phyloP scores from a whole-genome alignment of 192 early-diverging fungal genomes.

The Paraglomus brasilianum region DNA sequence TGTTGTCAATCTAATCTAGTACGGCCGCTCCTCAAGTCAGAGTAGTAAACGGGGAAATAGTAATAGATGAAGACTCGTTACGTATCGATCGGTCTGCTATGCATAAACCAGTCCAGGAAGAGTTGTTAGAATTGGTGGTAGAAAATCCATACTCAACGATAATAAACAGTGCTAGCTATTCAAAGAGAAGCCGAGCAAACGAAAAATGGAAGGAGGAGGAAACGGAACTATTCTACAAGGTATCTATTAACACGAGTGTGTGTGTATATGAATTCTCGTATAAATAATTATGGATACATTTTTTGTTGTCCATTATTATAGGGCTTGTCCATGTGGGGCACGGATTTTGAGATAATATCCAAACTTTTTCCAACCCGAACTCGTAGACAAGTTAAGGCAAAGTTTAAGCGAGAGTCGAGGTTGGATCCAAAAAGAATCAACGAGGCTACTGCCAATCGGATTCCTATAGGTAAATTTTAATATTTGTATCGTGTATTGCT shows the following conservation, averaged over 20 bases:
- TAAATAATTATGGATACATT: not conserved
- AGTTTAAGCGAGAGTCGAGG: constrained; percentile 45
- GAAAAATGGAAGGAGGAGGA: constrained; percentile 43
- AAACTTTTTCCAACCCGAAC: constrained; percentile 35
- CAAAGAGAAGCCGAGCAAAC: constrained; percentile 19
- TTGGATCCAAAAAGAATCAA: constrained; percentile 34
- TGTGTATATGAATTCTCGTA: not conserved
- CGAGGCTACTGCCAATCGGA: constrained; percentile 32
- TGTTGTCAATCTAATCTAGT: no score
- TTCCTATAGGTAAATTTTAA: constrained; percentile 37
- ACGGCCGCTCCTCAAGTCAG: no score
- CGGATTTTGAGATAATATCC: constrained; percentile 46
- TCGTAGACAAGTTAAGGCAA: constrained; percentile 40
- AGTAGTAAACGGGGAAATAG: not conserved
- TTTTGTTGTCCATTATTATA: constrained; percentile 17
- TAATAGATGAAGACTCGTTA: constrained; percentile 11
- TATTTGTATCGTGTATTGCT: not conserved
- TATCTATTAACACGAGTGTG: not conserved
- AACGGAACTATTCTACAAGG: constrained; percentile 43
- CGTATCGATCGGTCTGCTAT: not conserved
- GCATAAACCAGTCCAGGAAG: not conserved
- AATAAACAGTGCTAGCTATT: constrained; percentile 36
- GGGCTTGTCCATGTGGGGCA: constrained; percentile 48
- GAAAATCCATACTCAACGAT: constrained; percentile 38
- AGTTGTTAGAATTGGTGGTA: constrained; percentile 39